Evolutionary conservation across 2,329 filamentous ascomycete genomes (phyloP), one percentile per base, ranked within the genome.

Genomic region (Claviceps africana): DNA sequence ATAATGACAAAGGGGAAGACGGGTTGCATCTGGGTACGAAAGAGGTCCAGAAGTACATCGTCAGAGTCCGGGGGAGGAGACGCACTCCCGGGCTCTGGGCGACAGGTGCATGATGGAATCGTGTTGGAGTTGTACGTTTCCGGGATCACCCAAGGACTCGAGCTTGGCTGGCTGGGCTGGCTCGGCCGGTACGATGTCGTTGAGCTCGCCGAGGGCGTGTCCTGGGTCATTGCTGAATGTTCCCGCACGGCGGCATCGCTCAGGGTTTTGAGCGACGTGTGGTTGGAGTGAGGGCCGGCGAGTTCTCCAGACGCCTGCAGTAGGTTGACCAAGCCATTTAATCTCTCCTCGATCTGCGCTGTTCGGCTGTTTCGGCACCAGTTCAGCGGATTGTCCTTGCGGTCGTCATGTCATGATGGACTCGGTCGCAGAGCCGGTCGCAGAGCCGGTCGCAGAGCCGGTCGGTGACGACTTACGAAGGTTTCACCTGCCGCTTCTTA

Each of bases 401-500:
- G 13, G 13, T 5, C 33, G 35, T 17, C 2, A 37, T 17, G 33
- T 11, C 2, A 15, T 15, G 33, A 15, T n/a, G 5, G 35, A 37
- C 35, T 6, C 7, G 15, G 35, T 37, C 35, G 15, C 17, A 7
- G 35, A 37, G 35, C 15, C 35, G 8, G 17, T 4, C 35, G 42
- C 25, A 25, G 25, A 25, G 25, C 25, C 25, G 5, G 25, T 5
- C 25, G 25, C 25, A 25, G 25, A 25, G 25, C 25, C 25, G n/a
- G n/a, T n/a, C 15, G 17, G 25, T 9, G 13, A 28, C 28, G 21
- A 69, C 74, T 67, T 63, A 77, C 74, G 74, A 77, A 33, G 72
- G 71, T 54, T 72, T 75, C 35, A 64, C 65, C 33, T 72, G 70
- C 56, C 75, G 67, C 64, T 77, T 77, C 61, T 77, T 77, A 31